Percentiles rank a stretch among this genome's conserved stretches.
phyloP scores from a whole-genome alignment of 306 rosid genomes.

The Rubus parviflorus region DNA sequence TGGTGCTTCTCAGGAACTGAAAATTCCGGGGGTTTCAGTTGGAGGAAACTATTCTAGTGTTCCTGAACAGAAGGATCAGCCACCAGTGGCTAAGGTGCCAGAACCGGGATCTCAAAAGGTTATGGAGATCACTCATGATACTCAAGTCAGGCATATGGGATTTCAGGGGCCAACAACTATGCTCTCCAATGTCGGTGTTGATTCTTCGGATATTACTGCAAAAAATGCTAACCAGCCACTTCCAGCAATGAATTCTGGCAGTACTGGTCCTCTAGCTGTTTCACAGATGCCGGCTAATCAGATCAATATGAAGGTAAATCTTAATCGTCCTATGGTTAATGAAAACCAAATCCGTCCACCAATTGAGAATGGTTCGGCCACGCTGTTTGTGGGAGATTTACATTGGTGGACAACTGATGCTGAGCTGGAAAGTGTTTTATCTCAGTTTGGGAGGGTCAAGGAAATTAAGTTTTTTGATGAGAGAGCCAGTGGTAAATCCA shows the following conservation, averaged over 20 bases:
- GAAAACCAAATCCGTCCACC: constrained; percentile 42
- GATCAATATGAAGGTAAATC: constrained; percentile 21
- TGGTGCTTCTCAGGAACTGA: constrained; percentile 23
- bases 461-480: constrained; percentile 55
- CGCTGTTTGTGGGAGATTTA: constrained; percentile 50
- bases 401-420: constrained; percentile 69
- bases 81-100: constrained; percentile 24
- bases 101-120: constrained; percentile 28
- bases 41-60: constrained; percentile 30
- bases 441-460: constrained; percentile 49
- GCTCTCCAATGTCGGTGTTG: constrained; percentile 19
- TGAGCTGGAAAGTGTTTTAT: constrained; percentile 37
- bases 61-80: constrained; percentile 34
- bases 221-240: constrained; percentile 24
- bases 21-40: constrained; percentile 35
- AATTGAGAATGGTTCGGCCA: constrained; percentile 34
- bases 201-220: constrained; percentile 26
- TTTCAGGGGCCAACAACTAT: constrained; percentile 33
- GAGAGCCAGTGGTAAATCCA: constrained; percentile 56
- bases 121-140: constrained; percentile 25
- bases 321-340: constrained; percentile 29
- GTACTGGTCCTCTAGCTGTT: constrained; percentile 24
- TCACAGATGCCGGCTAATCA: constrained; percentile 33
- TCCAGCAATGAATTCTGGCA: constrained; percentile 23
- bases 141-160: constrained; percentile 30